Percentiles rank a stretch among this genome's conserved stretches.
phyloP scores from a whole-genome alignment of 2,329 filamentous ascomycete species.

The Piedraia hortae region DNA sequence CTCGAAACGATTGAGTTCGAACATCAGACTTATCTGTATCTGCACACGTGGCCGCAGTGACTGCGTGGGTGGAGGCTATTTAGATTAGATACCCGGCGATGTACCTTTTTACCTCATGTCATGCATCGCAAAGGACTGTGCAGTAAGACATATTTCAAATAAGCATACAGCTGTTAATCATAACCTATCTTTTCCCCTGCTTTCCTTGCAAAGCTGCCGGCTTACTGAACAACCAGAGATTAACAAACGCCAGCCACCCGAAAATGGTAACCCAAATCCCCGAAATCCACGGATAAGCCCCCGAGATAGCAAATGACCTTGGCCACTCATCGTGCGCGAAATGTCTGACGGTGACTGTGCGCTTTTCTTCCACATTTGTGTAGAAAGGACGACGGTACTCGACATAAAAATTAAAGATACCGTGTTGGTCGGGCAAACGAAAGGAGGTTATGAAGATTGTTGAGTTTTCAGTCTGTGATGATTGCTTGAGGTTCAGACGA shows the following conservation, averaged over 20 bases:
- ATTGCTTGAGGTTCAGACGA: constrained; percentile 42
- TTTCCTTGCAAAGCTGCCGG: constrained; percentile 17
- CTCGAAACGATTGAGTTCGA: no score
- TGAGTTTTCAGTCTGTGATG: constrained; percentile 29
- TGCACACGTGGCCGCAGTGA: no score
- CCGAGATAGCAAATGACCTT: constrained; percentile 66
- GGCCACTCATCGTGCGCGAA: constrained; percentile 96
- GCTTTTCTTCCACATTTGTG: constrained; percentile 74
- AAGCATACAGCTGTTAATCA: no score
- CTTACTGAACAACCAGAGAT: constrained; percentile 60
- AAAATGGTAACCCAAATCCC: constrained; percentile 61
- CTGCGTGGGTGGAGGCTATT: no score
- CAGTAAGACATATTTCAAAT: no score
- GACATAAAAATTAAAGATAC: constrained; percentile 93
- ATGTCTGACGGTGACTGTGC: constrained; percentile 79
- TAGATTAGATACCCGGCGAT: no score
- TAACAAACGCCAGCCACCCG: constrained; percentile 65
- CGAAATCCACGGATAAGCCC: constrained; percentile 81
- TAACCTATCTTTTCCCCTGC: neutral
- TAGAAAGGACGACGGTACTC: constrained; percentile 94
- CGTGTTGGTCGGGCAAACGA: constrained; percentile 79
- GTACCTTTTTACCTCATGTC: no score
- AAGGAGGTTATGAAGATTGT: constrained; percentile 52
- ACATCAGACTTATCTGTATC: no score
- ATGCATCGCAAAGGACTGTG: no score